Evolutionary conservation across 208 protist species (phyloP).

Genomic region (Trypanosoma scelopori): DNA sequence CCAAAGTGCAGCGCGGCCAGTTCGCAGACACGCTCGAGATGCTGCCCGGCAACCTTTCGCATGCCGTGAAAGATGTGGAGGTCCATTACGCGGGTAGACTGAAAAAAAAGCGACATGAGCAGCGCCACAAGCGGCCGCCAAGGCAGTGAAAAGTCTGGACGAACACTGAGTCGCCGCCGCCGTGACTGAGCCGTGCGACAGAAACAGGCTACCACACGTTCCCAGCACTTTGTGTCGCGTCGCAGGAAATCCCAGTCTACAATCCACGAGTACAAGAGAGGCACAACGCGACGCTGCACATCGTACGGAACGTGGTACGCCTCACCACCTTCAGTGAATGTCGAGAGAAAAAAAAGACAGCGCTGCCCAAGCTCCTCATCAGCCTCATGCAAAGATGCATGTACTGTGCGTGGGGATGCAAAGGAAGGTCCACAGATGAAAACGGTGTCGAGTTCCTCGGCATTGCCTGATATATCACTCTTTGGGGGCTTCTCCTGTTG

Average conservation of each 20-base stretch:
- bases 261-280: slow-evolving; percentile 67
- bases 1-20: slow-evolving; percentile 43
- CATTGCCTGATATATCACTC: not conserved
- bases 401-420: not conserved
- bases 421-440: slow-evolving; percentile 2
- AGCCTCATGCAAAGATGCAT: slow-evolving; percentile 16
- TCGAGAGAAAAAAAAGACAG: slow-evolving; percentile 18
- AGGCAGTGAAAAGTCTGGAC: slow-evolving; percentile 42
- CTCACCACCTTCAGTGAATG: slow-evolving; percentile 9
- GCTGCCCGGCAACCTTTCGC: slow-evolving; percentile 9
- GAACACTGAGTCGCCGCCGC: slow-evolving; percentile 1
- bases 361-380: slow-evolving; percentile 23
- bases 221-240: slow-evolving; percentile 41
- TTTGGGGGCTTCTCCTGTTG: not conserved
- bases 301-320: slow-evolving; percentile 20
- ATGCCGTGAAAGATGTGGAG: slow-evolving; percentile 26
- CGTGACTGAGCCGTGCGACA: slow-evolving; percentile 11
- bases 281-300: slow-evolving; percentile 48
- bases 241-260: slow-evolving; percentile 50
- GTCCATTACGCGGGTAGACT: slow-evolving; percentile 10
- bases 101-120: slow-evolving; percentile 32
- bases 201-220: slow-evolving; percentile 40
- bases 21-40: slow-evolving; percentile 27
- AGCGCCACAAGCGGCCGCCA: slow-evolving; percentile 62
- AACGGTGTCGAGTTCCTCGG: not conserved